Conservation (phyloP, 2,329 filamentous ascomycete genomes). For the Fusarium odoratissimum region DNA sequence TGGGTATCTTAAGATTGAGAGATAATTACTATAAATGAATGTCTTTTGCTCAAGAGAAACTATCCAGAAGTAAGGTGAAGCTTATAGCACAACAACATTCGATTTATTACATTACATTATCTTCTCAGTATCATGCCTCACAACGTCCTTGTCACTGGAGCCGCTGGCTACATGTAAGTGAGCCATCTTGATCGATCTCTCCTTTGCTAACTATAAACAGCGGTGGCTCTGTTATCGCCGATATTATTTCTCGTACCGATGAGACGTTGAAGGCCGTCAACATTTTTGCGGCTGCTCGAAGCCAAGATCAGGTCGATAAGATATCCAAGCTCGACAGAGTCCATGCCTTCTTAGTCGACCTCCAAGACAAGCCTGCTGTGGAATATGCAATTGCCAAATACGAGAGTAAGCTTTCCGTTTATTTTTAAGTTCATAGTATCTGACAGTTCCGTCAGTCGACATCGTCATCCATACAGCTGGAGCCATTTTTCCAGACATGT, state of each 20-base stretch:
- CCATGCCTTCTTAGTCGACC: constrained; percentile 48
- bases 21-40: neutral
- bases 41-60: neutral
- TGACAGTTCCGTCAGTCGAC: constrained; percentile 46
- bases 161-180: constrained; percentile 50
- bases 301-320: constrained; percentile 48
- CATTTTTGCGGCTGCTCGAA: constrained; percentile 50
- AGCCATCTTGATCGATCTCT: neutral
- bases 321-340: constrained; percentile 47
- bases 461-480: constrained; percentile 52
- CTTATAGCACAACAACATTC: neutral
- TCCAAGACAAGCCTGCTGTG: constrained; percentile 46
- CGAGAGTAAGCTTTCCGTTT: constrained; percentile 36
- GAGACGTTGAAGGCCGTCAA: constrained; percentile 37
- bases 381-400: constrained; percentile 37
- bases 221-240: constrained; percentile 52
- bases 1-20: neutral
- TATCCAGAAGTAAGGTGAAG: fast-evolving
- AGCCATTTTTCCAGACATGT: constrained; percentile 43
- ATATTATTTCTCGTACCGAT: constrained; percentile 43
- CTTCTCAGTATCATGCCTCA: constrained; percentile 22
- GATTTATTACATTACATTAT: too few species aligned
- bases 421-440: fast-evolving
- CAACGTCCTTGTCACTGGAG: constrained; percentile 52
- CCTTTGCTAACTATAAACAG: constrained; percentile 29